Evolutionary conservation across 176 grass and related monocot species (phyloP), one percentile per base, ranked within the genome.

Genomic region (Aegilops speltoides): DNA sequence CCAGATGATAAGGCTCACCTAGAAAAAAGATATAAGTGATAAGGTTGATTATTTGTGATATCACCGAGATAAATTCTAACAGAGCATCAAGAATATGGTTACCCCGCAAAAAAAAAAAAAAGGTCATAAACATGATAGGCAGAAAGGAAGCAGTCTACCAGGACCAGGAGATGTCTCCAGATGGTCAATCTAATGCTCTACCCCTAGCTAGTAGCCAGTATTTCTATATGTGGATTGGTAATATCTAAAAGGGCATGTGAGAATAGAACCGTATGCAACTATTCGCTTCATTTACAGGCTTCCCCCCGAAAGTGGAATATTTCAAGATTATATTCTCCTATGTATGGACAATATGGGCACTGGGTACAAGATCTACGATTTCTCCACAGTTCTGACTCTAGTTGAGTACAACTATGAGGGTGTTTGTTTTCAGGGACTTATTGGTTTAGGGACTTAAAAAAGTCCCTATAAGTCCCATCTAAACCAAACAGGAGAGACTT

Each of bases 301-400:
- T 56, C 28, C 19, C 19, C 22, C 14, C 0, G 79, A 87, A 79
- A 79, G 79, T 41, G 79, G 64, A 15, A 54, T 56, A 77, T 32
- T 68, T 0, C 45, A 64, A 64, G 56, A 87, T 90, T 79, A 79
- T 79, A 83, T 90, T 80, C 56, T 87, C 56, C 65, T 73, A 78
- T 75, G 67, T 74, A 68, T 87, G 80, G 75, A 79, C 25, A 74
- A 22, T 32, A 7, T 25, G 72, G 36, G 52, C 36, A 79, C 20
- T 24, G 71, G 33, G 64, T n/a, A 79, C 22, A 79, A 84, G 80
- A 79, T 80, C 80, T 28, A 74, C 9, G 70, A 33, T 74, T 79
- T 83, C 74, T 83, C 74, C 24, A 83, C 56, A 79, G 43, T 83
- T 87, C 84, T 73, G 71, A 46, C 41, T 76, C 68, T 54, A 54